Evolutionary conservation across 176 grass and related monocot genomes (phyloP).

Genomic region (Poa annua): DNA sequence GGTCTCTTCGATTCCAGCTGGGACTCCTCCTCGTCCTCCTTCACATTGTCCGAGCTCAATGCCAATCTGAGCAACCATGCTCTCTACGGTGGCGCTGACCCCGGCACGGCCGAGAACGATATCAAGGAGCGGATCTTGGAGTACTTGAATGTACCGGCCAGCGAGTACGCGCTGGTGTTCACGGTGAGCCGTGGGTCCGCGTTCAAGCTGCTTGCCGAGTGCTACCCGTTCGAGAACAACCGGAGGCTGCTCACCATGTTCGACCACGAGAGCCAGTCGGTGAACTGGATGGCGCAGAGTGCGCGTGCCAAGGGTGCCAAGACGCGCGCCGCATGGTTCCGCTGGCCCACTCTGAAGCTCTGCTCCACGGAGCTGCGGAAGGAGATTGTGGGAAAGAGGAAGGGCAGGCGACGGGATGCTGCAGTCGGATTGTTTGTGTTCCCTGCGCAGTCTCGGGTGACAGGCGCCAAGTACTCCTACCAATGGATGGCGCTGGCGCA

Average conservation of each 20-base stretch:
- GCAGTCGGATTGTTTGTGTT: constrained; percentile 90
- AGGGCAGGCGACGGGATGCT: constrained; percentile 66
- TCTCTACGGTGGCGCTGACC: constrained; percentile 71
- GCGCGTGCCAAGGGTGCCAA: constrained; percentile 92
- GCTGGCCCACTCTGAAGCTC: constrained; percentile 88
- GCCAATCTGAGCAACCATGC: constrained; percentile 98
- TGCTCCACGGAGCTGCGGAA: constrained; percentile 88
- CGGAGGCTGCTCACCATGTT: constrained; percentile 97
- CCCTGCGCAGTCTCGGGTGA: constrained; percentile 94
- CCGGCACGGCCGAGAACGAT: constrained; percentile 76
- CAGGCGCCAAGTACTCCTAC: constrained; percentile 96
- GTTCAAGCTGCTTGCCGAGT: constrained; percentile 84
- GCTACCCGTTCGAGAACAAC: constrained; percentile 94
- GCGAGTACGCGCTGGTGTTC: constrained; percentile 89
- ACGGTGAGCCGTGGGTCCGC: constrained; percentile 90
- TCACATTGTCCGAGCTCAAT: constrained; percentile 88
- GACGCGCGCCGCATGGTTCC: constrained; percentile 74
- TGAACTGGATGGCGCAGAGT: constrained; percentile 92
- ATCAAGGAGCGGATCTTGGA: constrained; percentile 93
- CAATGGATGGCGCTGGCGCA: constrained; percentile 99
- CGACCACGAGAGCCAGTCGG: constrained; percentile 98
- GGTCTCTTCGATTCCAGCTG: constrained; percentile 83
- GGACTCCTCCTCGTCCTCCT: constrained; percentile 78
- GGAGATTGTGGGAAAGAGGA: constrained; percentile 83
- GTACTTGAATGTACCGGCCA: constrained; percentile 89